phyloP scores from a whole-genome alignment of 768 basidiomycete genomes.

The Hortiboletus flavorubellus region DNA sequence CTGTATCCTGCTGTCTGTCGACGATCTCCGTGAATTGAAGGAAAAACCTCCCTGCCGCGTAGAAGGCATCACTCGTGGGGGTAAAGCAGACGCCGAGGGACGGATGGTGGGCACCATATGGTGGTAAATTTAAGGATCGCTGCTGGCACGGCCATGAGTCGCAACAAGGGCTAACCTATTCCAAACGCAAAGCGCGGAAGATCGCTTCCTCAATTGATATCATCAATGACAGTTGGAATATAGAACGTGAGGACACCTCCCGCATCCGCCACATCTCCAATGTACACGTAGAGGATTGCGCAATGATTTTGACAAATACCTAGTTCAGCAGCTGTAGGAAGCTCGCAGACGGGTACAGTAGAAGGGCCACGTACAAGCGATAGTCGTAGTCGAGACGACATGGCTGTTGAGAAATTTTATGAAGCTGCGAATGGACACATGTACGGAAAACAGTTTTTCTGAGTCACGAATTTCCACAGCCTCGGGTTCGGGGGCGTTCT shows the following conservation, averaged over 20 bases:
- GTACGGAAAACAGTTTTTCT: conserved; percentile 57
- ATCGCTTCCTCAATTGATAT: conserved; percentile 30
- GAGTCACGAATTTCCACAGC: conserved; percentile 46
- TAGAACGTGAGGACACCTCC: conserved; percentile 89
- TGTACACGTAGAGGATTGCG: conserved; percentile 85
- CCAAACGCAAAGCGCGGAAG: neutral
- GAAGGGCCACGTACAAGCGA: conserved; percentile 62
- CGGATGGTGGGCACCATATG: neutral
- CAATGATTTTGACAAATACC: conserved; percentile 83
- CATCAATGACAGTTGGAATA: conserved; percentile 74
- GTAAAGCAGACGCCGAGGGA: neutral
- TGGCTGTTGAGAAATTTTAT: conserved; percentile 80
- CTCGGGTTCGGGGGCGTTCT: conserved; percentile 32
- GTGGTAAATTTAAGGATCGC: neutral
- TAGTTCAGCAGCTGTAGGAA: conserved; percentile 26
- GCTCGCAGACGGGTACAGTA: neutral
- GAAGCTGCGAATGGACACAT: conserved; percentile 71
- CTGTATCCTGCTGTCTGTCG: neutral
- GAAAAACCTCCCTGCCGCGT: neutral
- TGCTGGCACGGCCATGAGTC: neutral
- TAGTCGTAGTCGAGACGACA: conserved; percentile 77
- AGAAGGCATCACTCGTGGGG: neutral
- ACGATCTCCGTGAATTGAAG: neutral
- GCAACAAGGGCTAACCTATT: neutral
- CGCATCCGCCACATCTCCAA: conserved; percentile 73